phyloP scores from a whole-genome alignment of 2,329 filamentous ascomycete species.

The Verticillium longisporum region DNA sequence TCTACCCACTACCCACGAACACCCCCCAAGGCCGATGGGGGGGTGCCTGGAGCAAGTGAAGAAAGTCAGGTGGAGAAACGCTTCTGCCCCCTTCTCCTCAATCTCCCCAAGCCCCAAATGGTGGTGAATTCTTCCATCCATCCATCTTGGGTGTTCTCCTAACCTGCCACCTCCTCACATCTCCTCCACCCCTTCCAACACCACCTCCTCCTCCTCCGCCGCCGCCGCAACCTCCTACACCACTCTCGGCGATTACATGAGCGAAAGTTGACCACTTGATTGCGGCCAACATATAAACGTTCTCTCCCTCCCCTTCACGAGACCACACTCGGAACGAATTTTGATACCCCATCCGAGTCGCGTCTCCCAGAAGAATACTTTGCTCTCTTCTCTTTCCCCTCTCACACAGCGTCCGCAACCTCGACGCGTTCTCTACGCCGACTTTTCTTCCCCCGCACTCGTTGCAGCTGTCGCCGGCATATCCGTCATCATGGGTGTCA shows the following conservation, averaged over 20 bases:
- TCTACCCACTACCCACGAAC: not conserved
- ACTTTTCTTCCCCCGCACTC: too few species aligned
- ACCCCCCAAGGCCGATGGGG: not conserved
- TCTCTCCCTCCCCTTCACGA: not conserved
- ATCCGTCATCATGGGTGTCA: constrained; percentile 46
- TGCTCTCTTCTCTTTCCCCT: not conserved
- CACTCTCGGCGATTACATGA: not conserved
- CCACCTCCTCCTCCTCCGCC: not conserved
- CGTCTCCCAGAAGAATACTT: not conserved
- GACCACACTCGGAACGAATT: not conserved
- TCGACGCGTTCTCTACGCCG: not conserved
- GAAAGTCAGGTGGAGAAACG: constrained; percentile 2
- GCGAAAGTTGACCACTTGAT: not conserved
- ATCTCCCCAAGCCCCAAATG: constrained; percentile 1
- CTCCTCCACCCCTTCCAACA: not conserved
- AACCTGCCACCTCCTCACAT: not conserved
- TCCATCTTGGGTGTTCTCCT: not conserved
- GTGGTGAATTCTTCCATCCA: not conserved
- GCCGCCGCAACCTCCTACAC: not conserved
- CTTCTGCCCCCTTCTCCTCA: constrained; percentile 1
- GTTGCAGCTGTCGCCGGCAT: not conserved
- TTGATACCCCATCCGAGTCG: not conserved
- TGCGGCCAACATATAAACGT: not conserved
- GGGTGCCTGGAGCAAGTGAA: not conserved
- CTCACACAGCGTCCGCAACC: not conserved